Evolutionary conservation across 345 rosid species (phyloP), one percentile per base, ranked within the genome.

Genomic region (Populus simonii): DNA sequence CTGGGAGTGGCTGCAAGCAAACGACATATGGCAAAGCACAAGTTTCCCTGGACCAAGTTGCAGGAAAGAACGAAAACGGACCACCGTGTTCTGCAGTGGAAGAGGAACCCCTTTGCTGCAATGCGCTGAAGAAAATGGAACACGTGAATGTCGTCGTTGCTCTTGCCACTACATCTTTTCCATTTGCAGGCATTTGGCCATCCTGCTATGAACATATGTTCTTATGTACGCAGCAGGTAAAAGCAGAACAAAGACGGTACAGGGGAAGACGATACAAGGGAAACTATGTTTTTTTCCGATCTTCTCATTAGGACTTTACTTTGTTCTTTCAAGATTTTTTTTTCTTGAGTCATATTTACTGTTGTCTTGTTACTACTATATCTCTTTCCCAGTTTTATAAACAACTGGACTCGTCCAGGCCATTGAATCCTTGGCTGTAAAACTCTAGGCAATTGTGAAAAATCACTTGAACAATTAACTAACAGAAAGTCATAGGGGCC

Each of bases 1-100:
- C 61, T 91, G 49, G 92, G 92, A 86, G 80, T 91, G 1, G 82
- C 84, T 5, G 86, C 92, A 8, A 88, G 63, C 80, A 91, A 78
- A 87, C 71, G 87, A 81, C 88, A 78, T 79, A 78, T 86, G 82
- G 94, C 94, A 4, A 89, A 89, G 83, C 91, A 88, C 82, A 91
- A 84, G 82, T 70, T 88, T 45, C 94, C 92, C 36, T 87, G 92
- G 90, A 81, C 84, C 10, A 86, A 85, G 78, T 31, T 22, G 7
- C 88, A 87, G 68, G 79, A 83, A 62, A 83, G 71, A 20, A 72
- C 80, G 71, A 79, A 71, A 79, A 70, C 71, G 18, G 75, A 85
- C 76, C 85, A 73, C 17, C 83, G 1, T n/a, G 15, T 80, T 73
- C 87, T 86, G 43, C 81, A 75, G 61, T 89, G 89, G 91, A 88